Base-by-base conservation (phyloP, 2,329 filamentous ascomycete genomes). In the Aureobasidium sp. region DNA sequence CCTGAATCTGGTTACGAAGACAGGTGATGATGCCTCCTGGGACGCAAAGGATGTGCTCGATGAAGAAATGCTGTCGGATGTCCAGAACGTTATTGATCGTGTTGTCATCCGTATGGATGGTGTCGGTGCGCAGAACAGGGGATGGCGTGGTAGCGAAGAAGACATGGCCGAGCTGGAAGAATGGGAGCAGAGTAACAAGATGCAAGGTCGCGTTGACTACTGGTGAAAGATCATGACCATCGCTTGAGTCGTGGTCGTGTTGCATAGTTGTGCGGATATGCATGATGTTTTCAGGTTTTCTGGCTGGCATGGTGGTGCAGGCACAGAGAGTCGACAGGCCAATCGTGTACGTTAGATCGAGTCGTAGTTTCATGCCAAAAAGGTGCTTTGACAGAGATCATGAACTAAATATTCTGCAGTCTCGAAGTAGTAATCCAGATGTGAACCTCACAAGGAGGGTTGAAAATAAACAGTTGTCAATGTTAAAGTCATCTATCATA, bases 31-130 rank as follows among this genome's bases (percentile, higher is more conserved):
- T 41, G 57, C 64, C 22, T 34, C 42, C 6, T 67, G 62, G 60
- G 31, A 25, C n/a, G 41, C 62, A 4, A 36, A 63, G 36, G 45
- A 64, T 7, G 58, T 66, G 22, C 58, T 63, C 12, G 34, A 36
- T 12, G 36, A 37, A 4, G 22, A 44, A 15, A 39, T 49, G 29
- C 17, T 64, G 20, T 58, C 17, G 15, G 47, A n/a, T 14, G 22
- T 68, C 42, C 39, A 53, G 27, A 39, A 57, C 3, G 9, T 65
- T 9, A 55, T 64, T 8, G 64, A 66, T 22, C 22, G 34, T 17
- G n/a, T 68, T 14, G 52, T 69, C 11, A 55, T 55, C 22, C 42
- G 63, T 41, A 66, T 69, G 25, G 67, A 69, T 55, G 62, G 62
- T 22, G 67, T 69, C 5, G 67, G 67, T 2, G 63, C 55, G 14